Percentiles rank a stretch among this genome's conserved stretches.
Conservation (phyloP, 345 rosid genomes). For the Limnanthes douglasii region DNA sequence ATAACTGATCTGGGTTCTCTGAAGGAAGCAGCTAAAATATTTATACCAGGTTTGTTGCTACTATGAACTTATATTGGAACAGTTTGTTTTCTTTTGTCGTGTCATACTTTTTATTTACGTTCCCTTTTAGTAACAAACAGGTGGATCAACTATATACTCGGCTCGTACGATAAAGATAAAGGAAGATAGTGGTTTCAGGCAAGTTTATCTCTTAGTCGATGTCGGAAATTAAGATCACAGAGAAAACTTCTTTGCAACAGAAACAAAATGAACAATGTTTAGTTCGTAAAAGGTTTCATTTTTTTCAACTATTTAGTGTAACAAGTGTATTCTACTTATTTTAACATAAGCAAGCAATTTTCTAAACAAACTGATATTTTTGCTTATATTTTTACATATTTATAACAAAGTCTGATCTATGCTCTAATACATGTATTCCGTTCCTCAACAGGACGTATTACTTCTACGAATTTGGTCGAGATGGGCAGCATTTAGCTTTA, state of each 20-base stretch:
- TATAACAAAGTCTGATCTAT: conserved; percentile 1
- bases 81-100: background rate
- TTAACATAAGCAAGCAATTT: no score
- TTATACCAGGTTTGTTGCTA: conserved; percentile 62
- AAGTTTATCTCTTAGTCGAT: conserved; percentile 11
- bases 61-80: background rate
- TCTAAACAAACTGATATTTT: no score
- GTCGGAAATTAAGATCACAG: background rate
- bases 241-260: no score
- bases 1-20: conserved; percentile 69
- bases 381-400: no score
- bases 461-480: conserved; percentile 78
- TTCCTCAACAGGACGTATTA: conserved; percentile 51
- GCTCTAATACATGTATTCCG: conserved; percentile 2
- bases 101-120: conserved; percentile 3
- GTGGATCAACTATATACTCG: conserved; percentile 56
- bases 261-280: no score
- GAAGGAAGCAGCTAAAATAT: conserved; percentile 65
- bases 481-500: conserved; percentile 56
- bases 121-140: conserved; percentile 20
- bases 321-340: no score
- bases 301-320: no score
- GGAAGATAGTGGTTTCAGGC: conserved; percentile 79
- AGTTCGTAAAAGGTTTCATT: no score
- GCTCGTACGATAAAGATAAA: conserved; percentile 85